Base-by-base conservation (phyloP, 331 rosid species). In the Spiraea crenata region DNA sequence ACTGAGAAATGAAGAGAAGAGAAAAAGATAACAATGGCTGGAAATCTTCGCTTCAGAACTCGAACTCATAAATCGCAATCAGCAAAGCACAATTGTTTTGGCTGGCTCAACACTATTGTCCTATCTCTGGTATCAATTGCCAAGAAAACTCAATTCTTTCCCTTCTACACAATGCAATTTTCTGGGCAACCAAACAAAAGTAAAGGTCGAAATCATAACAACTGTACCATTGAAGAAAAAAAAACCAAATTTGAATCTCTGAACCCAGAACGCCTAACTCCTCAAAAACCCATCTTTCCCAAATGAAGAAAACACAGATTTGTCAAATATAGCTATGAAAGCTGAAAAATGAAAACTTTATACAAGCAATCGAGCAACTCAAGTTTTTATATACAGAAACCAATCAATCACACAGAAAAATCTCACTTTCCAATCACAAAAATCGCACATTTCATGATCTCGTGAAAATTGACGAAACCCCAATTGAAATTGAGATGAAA, bases 181-280 rank as follows among this genome's bases (percentile, higher is more conserved):
- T 68, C 46, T 52, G 20, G 79, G 76, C 65, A 76, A 72, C 77
- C 57, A 60, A 76, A 71, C 77, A 82, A 45, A 57, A 7, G 41
- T 10, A 14, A 39, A 25, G 45, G 65, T 42, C 35, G 3, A 44
- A 34, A 69, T 42, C 51, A 20, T 72, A 74, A 58, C 65, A 74
- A 69, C 71, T 65, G 66, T 14, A 56, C 57, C 37, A 74, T 79
- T 77, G 86, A 76, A 76, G 78, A 81, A 41, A 41, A 77, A 73
- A 35, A 14, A 54, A 41, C 5, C 46, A 56, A 49, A 49, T 69
- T 66, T 57, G 47, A 19, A 19, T n/a, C 59, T 4, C 1, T 25
- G 2, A 68, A 42, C 56, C 47, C 62, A 57, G 40, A 70, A 69
- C 25, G 58, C 11, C 44, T 65, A 35, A 20, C 51, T 40, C 17